Base-by-base conservation (phyloP, 2,329 filamentous ascomycete species). In the Dactylellina parvicollis region DNA sequence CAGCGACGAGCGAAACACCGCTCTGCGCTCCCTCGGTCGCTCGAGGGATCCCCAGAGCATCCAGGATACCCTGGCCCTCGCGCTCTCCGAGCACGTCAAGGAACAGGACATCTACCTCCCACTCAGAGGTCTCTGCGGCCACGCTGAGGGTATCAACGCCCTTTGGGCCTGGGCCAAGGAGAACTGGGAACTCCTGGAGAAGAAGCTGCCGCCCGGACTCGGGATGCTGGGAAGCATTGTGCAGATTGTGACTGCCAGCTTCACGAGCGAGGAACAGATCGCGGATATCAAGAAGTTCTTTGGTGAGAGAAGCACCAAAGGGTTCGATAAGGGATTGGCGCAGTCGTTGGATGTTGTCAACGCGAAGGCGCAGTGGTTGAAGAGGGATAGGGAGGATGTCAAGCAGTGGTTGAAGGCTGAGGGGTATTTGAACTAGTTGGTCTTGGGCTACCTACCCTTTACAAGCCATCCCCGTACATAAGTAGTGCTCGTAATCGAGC, bases 1-100 rank as follows among this genome's bases (percentile, higher is more conserved):
- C 77, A 89, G 88, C 76, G 92, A 96, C 78, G 92, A 97, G 83
- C 92, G 93, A 79, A 97, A 96, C 82, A 94, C 91, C 10, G 92
- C 92, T 0, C 86, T 98, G 70, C 91, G 93, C 77, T 87, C 86
- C 30, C 86, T 98, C 20, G 94, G 94, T 55, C 88, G 92, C 55
- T 88, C 92, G 49, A 89, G 89, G 79, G 86, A 90, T 65, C 89
- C 91, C 0, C 87, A 89, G 76, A 86, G 97, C 52, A 94, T 97
- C 80, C 84, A 95, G 83, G 87, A 88, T 74, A 94, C 92, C 2
- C 85, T 98, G 12, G 86, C 84, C 28, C 84, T 97, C 75, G 85
- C 92, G 30, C 85, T 93, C 66, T 80, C 70, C 1, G 49, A 55
- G 26, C 52, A 74, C 28, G 70, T 74, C 55, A 74, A 74, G 56